These are phyloP conservation scores for Chlorophyllum brunneum DNA, from an alignment of 768 basidiomycete species.

Conservation along the genomic window DNA sequence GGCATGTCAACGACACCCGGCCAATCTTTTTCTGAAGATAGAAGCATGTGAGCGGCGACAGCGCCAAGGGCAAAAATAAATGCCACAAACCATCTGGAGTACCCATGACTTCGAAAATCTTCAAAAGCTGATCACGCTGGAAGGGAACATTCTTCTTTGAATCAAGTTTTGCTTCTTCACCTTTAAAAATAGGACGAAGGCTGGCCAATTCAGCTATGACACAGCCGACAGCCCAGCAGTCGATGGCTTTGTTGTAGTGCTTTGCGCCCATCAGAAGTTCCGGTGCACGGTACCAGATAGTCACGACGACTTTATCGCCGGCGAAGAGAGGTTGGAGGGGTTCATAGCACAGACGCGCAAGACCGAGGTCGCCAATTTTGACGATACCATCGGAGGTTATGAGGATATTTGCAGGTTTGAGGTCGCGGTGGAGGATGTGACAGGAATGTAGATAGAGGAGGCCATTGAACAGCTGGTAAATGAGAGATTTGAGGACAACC, in stretches of 20 bases:
- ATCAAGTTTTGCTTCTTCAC: constrained; percentile 97
- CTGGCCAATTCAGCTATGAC: constrained; percentile 96
- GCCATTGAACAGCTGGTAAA: constrained; percentile 92
- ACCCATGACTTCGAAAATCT: constrained; percentile 95
- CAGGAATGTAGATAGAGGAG: constrained; percentile 91
- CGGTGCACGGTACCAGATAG: constrained; percentile 98
- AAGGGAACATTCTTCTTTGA: constrained; percentile 97
- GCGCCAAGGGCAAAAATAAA: neutral
- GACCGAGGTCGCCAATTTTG: constrained; percentile 97
- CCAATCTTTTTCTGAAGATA: constrained; percentile 74
- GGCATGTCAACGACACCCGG: constrained; percentile 81
- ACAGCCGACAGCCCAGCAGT: constrained; percentile 97
- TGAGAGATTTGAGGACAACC: constrained; percentile 86
- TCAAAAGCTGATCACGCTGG: constrained; percentile 90
- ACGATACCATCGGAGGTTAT: constrained; percentile 86
- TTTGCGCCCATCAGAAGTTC: constrained; percentile 95
- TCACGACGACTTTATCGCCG: constrained; percentile 98
- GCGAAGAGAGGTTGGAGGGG: constrained; percentile 89
- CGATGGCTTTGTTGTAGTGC: constrained; percentile 95
- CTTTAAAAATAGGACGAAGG: constrained; percentile 95
- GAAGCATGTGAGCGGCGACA: constrained; percentile 1
- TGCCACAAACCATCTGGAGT: constrained; percentile 71
- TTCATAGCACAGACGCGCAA: constrained; percentile 87
- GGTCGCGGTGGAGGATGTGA: constrained; percentile 94
- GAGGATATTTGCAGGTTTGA: constrained; percentile 98